These are phyloP conservation scores for Fagus crenata DNA, from an alignment of 306 rosid species.

Conservation along the genomic window DNA sequence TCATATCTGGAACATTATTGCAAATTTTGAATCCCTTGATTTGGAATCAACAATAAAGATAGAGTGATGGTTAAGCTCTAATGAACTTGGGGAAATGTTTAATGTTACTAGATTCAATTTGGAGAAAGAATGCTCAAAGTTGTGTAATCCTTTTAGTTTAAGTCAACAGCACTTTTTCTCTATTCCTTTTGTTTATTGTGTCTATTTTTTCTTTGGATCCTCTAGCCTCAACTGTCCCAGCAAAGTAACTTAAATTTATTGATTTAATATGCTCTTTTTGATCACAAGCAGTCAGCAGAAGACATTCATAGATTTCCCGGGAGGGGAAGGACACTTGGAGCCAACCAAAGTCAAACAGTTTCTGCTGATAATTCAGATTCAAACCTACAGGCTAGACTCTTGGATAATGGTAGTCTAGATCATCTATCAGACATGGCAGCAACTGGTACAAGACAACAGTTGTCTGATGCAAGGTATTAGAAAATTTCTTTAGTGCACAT, in stretches of 20 bases:
- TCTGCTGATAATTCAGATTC: conserved; percentile 59
- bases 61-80: conserved; percentile 6
- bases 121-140: conserved; percentile 9
- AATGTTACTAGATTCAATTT: conserved; percentile 2
- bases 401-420: conserved; percentile 55
- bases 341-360: conserved; percentile 51
- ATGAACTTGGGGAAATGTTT: conserved; percentile 4
- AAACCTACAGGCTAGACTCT: conserved; percentile 81
- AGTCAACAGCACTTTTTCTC: background rate
- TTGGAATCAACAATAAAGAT: conserved; percentile 11
- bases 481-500: conserved; percentile 26
- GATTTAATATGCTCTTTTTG: conserved; percentile 6
- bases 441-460: conserved; percentile 46
- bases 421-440: conserved; percentile 42
- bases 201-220: background rate
- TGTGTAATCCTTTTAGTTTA: conserved; percentile 20
- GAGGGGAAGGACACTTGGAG: conserved; percentile 71
- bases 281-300: conserved; percentile 47
- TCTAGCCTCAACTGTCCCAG: background rate
- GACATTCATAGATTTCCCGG: conserved; percentile 79
- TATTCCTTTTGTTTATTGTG: background rate
- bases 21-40: conserved; percentile 18
- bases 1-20: background rate
- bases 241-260: background rate
- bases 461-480: conserved; percentile 67